Evolutionary conservation across 176 grass and related monocot species (phyloP), one percentile per base, ranked within the genome.

Genomic region (Oryza coarctata): DNA sequence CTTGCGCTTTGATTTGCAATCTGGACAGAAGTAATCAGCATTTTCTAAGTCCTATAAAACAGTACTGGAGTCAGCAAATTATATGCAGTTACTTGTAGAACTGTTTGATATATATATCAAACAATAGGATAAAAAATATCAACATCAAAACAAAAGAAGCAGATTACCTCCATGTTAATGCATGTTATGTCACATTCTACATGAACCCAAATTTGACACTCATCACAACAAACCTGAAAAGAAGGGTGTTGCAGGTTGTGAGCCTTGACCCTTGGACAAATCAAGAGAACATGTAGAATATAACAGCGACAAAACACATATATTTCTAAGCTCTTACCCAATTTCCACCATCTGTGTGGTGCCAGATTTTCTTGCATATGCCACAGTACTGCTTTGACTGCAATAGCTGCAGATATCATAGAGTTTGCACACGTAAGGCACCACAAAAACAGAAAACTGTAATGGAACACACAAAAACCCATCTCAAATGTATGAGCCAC

Each of bases 361-460:
- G 91, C 96, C 96, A 99, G 69, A 99, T 93, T 86, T 91, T 93
- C 90, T 91, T 94, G 80, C 96, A 99, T 74, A 99, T 93, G 63
- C 96, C 93, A 81, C 96, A 99, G 61, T 99, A 95, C 25, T 92
- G 96, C n/a, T 92, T 99, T 8, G 87, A 92, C 73, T 91, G 86
- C 64, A 93, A 85, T 73, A 99, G 83, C 96, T 99, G 90, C 80
- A 89, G 14, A 50, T 18, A 38, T 10, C 32, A 71, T 58, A 86
- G 82, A 47, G 33, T 45, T 73, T 75, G 80, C 30, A 73, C 32
- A 60, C 30, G 33, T 82, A 66, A 85, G 73, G 13, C 28, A 70
- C 30, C 39, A 43, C 25, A 58, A 41, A 34, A 23, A 77, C 47
- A 28, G 1, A 50, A 80, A 68, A 50, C 22, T 15, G 41, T 52